phyloP scores from a whole-genome alignment of 192 early-diverging fungal genomes.

The Coemansia furcata region DNA sequence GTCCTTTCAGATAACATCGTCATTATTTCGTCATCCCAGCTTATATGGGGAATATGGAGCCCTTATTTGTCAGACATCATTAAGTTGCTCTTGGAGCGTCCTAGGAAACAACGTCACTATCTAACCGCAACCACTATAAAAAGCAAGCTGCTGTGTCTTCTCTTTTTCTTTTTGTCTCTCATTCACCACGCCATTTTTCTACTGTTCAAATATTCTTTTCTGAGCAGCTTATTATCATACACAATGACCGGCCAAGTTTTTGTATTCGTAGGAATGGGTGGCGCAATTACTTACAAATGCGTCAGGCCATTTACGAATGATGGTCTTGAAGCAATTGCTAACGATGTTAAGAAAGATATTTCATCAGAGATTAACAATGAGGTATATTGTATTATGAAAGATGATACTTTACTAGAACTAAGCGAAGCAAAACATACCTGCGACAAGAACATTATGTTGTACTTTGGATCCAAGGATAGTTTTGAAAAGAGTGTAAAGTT shows the following conservation, averaged over 20 bases:
- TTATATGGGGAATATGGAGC: background rate
- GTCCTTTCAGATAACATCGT: background rate
- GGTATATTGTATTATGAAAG: too few relatives aligned
- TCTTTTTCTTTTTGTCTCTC: background rate
- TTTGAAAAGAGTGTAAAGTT: background rate
- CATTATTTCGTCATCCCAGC: background rate
- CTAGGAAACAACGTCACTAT: background rate
- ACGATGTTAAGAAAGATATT: background rate
- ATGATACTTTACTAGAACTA: too few relatives aligned
- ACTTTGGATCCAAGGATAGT: background rate
- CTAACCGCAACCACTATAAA: background rate
- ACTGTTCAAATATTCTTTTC: background rate
- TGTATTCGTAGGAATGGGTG: too few relatives aligned
- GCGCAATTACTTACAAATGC: too few relatives aligned
- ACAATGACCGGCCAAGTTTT: too few relatives aligned
- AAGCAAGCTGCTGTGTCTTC: background rate
- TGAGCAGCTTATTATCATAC: too few relatives aligned
- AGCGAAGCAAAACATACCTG: background rate
- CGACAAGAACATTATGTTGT: background rate
- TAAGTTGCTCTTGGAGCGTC: background rate
- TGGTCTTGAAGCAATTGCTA: too few relatives aligned
- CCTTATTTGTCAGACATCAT: background rate
- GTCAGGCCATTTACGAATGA: too few relatives aligned
- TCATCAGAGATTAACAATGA: background rate
- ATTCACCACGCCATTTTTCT: background rate